These are phyloP conservation scores for Schoenoplectus triqueter DNA, from an alignment of 202 grass and related monocot species.

Conservation along the genomic window DNA sequence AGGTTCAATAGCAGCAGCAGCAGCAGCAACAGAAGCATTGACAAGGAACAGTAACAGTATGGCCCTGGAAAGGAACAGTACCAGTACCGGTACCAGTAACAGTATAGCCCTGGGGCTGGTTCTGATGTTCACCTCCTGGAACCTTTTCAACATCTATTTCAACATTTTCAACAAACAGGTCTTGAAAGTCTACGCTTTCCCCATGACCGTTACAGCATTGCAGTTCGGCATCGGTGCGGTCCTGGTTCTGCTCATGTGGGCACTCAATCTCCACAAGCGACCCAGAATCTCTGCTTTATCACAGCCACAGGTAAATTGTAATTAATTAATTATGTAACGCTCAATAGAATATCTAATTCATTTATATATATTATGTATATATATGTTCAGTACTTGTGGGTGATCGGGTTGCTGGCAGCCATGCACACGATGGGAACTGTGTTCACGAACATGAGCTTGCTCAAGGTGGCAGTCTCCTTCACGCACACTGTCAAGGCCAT, in stretches of 20 bases:
- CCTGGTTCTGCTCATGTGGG: slow-evolving; percentile 70
- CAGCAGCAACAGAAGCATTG: neutral
- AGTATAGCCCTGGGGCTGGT: slow-evolving; percentile 43
- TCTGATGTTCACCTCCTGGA: slow-evolving; percentile 61
- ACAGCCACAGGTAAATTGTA: slow-evolving; percentile 27
- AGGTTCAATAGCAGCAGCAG: neutral
- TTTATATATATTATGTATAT: neutral
- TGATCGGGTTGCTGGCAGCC: slow-evolving; percentile 55
- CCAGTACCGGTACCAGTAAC: slow-evolving; percentile 33
- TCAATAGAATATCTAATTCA: neutral
- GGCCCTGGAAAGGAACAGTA: neutral
- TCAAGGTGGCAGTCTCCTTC: slow-evolving; percentile 73
- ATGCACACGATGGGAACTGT: slow-evolving; percentile 70
- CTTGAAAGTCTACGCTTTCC: slow-evolving; percentile 51
- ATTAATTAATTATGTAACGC: neutral
- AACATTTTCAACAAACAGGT: slow-evolving; percentile 91
- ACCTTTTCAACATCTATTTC: slow-evolving; percentile 81
- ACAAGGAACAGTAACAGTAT: neutral
- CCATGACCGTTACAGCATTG: slow-evolving; percentile 65
- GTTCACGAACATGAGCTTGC: slow-evolving; percentile 82
- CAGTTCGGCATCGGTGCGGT: slow-evolving; percentile 66
- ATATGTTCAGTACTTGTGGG: slow-evolving; percentile 44
- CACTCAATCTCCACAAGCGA: slow-evolving; percentile 46
- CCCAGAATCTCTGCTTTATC: slow-evolving; percentile 50
- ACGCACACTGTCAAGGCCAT: slow-evolving; percentile 83